Evolutionary conservation across 2,329 filamentous ascomycete genomes (phyloP).

Genomic region (Delphinella strobiligena): DNA sequence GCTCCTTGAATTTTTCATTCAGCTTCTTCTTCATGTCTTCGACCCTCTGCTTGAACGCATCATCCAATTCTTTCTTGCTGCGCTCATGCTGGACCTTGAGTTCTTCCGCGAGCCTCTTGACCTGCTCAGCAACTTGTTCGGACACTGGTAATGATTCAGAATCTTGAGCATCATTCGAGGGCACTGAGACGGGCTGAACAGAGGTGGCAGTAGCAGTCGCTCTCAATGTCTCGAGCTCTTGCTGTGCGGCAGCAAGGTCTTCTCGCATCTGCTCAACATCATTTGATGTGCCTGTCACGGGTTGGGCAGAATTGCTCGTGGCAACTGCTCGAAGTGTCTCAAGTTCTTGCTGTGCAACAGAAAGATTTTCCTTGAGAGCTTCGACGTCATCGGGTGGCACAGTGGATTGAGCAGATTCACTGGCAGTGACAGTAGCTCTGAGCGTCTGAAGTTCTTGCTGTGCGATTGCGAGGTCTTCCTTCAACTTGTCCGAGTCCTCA

Average conservation of each 20-base stretch:
- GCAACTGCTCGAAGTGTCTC: conserved; percentile 34
- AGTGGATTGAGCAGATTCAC: too few relatives aligned
- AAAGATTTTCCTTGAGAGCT: too few relatives aligned
- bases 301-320: too few relatives aligned
- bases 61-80: conserved; percentile 33
- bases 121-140: conserved; percentile 36
- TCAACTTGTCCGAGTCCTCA: conserved; percentile 23
- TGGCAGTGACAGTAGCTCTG: too few relatives aligned
- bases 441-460: conserved; percentile 35
- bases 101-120: conserved; percentile 24
- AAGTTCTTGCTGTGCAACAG: too few relatives aligned
- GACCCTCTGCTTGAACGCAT: conserved; percentile 42
- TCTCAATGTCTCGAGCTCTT: too few relatives aligned
- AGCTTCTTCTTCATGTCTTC: conserved; percentile 58
- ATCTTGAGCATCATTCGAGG: conserved; percentile 13
- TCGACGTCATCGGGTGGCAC: too few relatives aligned
- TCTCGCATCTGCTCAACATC: too few relatives aligned
- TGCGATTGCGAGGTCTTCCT: conserved; percentile 30
- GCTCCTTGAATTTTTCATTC: conserved; percentile 54
- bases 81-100: conserved; percentile 25
- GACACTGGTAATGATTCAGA: conserved; percentile 25
- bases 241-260: too few relatives aligned
- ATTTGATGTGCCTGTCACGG: too few relatives aligned
- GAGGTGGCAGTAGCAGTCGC: conserved; percentile 19
- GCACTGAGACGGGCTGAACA: neutral